Conservation (phyloP, 1,284 basidiomycete species). For the Cystobasidium sp. region DNA sequence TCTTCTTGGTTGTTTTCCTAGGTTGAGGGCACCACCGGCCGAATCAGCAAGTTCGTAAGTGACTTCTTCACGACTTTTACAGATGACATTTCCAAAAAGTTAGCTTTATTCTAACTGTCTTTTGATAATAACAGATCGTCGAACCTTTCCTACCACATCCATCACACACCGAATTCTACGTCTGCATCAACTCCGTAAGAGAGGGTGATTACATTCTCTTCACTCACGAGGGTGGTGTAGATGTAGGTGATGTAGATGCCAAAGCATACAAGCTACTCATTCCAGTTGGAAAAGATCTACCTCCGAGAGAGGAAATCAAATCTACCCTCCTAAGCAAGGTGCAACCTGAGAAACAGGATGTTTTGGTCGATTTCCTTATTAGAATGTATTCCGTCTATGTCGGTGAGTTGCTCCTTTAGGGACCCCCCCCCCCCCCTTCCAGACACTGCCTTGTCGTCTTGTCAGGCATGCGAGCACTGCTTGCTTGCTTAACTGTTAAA, state of each 20-base stretch:
- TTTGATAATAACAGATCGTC: constrained; percentile 69
- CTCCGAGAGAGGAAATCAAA: constrained; percentile 75
- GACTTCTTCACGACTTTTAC: not conserved
- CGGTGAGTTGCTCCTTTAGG: constrained; percentile 59
- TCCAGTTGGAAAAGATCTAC: constrained; percentile 72
- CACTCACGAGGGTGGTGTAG: constrained; percentile 98
- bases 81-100: not conserved
- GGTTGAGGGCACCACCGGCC: constrained; percentile 92
- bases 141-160: constrained; percentile 98
- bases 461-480: too few species aligned
- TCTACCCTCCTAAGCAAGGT: constrained; percentile 77
- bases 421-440: not conserved
- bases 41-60: constrained; percentile 75
- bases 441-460: not conserved
- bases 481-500: too few species aligned
- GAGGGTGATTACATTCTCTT: constrained; percentile 97
- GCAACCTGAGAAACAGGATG: constrained; percentile 76
- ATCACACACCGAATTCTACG: constrained; percentile 93
- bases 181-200: constrained; percentile 95
- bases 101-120: not conserved
- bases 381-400: constrained; percentile 97
- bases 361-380: constrained; percentile 89
- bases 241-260: constrained; percentile 97
- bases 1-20: constrained; percentile 54
- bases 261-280: constrained; percentile 91